Evolutionary conservation across 768 basidiomycete species (phyloP), one percentile per base, ranked within the genome.

Genomic region (Suillus subluteus): DNA sequence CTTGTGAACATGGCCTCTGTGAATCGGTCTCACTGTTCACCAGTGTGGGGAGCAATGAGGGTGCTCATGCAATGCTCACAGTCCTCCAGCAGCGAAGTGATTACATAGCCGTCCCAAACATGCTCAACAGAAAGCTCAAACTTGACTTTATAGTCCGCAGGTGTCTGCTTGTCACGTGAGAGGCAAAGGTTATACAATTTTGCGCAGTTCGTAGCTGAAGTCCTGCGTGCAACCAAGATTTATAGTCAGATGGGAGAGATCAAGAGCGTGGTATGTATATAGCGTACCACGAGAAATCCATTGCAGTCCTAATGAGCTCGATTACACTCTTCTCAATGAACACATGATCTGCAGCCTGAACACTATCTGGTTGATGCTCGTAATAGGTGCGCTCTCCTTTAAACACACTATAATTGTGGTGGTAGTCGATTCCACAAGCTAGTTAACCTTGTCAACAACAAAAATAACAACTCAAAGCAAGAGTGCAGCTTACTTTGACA

Each of bases 321-420:
- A 67, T 26, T 11, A 75, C 64, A 32, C 58, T 65, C 11, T 65
- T 43, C 54, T 78, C 73, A 2, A 72, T 71, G 64, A 68, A 78
- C 23, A 74, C 74, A 52, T 76, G 74, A 23, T 76, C 73, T 0
- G 68, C 73, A 59, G 73, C 73, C 44, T 75, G 71, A 43, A 78
- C 61, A n/a, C 69, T 72, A 8, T 68, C 55, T 0, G 74, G 72
- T 2, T 67, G 68, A 2, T 65, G 68, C 1, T 37, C 44, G 52
- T 75, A 75, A 55, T 78, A 78, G 0, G 63, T 72, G 0, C 71
- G 62, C 26, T 62, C 40, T 23, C 68, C 64, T 4, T 62, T 50
- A 23, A 66, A 59, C 4, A 74, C 72, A n/a, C 65, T 61, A 44
- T 64, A 75, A 38, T n/a, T n/a, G n/a, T n/a, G n/a, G n/a, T n/a